Evolutionary conservation across 208 protist species (phyloP).

Genomic region (Leptomonas pyrrhocoris): DNA sequence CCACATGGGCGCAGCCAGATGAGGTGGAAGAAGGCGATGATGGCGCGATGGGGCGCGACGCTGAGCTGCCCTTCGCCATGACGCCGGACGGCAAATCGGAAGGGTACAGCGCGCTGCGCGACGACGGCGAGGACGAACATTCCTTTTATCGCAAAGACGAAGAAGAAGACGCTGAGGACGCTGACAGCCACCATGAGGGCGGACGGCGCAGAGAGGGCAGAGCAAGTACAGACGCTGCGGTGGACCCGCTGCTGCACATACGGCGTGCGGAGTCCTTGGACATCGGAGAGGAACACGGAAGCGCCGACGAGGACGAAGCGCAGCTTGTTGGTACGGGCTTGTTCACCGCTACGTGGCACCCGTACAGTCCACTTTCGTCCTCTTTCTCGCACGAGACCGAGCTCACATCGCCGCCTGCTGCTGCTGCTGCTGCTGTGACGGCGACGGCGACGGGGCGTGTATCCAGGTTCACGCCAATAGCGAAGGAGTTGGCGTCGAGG

Average conservation of each 20-base stretch:
- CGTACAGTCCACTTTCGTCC: background rate
- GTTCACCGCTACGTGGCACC: conserved; percentile 5
- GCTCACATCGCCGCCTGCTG: background rate
- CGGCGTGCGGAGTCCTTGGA: conserved; percentile 1
- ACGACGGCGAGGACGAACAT: no score
- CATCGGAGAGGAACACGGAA: background rate
- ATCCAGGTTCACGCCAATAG: background rate
- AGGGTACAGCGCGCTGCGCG: background rate
- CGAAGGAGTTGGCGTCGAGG: background rate
- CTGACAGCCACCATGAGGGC: no score
- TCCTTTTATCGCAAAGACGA: background rate
- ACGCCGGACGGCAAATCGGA: background rate
- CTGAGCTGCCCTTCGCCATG: background rate
- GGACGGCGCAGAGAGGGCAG: background rate
- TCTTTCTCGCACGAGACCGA: background rate
- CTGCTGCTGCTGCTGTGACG: background rate
- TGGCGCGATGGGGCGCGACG: background rate
- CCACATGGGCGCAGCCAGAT: background rate
- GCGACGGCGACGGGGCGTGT: no score
- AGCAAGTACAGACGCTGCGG: background rate
- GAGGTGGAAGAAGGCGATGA: background rate
- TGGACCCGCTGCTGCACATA: background rate
- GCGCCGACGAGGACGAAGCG: background rate
- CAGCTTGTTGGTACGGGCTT: background rate
- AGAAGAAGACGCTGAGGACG: background rate